Percentiles rank a stretch among this genome's conserved stretches.
Evolutionary conservation across 306 rosid genomes (phyloP).

Genomic region (Ceratonia siliqua): DNA sequence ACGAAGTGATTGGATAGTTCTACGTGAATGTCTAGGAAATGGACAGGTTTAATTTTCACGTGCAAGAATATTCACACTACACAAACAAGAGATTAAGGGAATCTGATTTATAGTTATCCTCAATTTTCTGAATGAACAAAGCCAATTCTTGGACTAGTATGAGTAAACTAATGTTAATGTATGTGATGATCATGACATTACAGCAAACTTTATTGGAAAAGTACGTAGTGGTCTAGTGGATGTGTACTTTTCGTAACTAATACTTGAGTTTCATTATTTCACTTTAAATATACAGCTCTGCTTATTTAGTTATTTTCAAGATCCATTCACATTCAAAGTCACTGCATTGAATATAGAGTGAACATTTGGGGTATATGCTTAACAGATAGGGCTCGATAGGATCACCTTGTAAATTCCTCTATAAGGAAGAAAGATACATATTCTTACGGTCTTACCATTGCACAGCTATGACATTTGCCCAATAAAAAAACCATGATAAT

Average conservation of each 20-base stretch:
- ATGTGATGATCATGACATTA: too few species aligned
- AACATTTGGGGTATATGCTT: neutral
- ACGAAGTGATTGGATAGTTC: neutral
- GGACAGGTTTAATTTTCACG: neutral
- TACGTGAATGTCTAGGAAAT: constrained; percentile 10
- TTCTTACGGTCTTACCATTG: neutral
- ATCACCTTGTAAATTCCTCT: neutral
- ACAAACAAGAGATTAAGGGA: constrained; percentile 17
- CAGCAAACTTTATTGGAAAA: too few species aligned
- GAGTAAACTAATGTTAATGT: too few species aligned
- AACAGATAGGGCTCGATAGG: neutral
- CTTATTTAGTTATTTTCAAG: neutral
- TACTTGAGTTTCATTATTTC: neutral
- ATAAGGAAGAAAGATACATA: neutral
- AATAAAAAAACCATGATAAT: too few species aligned
- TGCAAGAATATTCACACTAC: constrained; percentile 38
- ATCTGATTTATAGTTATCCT: neutral
- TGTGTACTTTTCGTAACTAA: too few species aligned
- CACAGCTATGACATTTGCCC: neutral
- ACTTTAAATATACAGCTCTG: neutral
- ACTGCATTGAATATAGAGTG: neutral
- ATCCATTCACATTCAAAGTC: too few species aligned
- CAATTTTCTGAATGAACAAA: neutral
- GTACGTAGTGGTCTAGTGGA: too few species aligned
- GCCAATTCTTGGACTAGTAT: neutral